These are phyloP conservation scores for Gyrodon lividus DNA, from an alignment of 768 basidiomycete species.

Conservation along the genomic window DNA sequence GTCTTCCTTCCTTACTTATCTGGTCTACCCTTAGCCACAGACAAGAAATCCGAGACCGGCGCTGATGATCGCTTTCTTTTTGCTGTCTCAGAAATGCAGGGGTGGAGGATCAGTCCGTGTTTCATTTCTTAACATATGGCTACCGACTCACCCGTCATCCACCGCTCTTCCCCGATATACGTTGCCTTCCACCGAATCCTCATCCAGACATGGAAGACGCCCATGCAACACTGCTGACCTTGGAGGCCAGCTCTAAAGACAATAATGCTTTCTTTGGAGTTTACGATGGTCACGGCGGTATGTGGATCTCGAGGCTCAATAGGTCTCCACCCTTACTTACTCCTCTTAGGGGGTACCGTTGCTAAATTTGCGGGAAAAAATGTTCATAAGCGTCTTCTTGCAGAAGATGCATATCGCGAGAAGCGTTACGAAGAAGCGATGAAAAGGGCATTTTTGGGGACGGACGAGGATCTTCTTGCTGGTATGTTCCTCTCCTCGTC, in stretches of 20 bases:
- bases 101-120: constrained; percentile 94
- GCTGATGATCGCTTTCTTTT: constrained; percentile 69
- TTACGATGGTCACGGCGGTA: constrained; percentile 98
- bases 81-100: constrained; percentile 95
- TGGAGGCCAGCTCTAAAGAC: constrained; percentile 50
- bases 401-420: constrained; percentile 70
- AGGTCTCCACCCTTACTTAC: neutral
- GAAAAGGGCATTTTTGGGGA: constrained; percentile 88
- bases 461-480: constrained; percentile 89
- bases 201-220: constrained; percentile 94
- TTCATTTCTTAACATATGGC: neutral
- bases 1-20: constrained; percentile 10
- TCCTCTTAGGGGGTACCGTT: constrained; percentile 66
- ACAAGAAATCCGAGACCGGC: constrained; percentile 76
- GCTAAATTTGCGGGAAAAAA: constrained; percentile 84
- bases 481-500: constrained; percentile 45
- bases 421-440: constrained; percentile 73
- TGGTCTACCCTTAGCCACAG: constrained; percentile 54
- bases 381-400: constrained; percentile 72
- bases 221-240: constrained; percentile 70
- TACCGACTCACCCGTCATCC: constrained; percentile 1
- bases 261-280: constrained; percentile 90
- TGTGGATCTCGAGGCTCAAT: constrained; percentile 16
- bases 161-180: neutral
- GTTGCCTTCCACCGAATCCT: neutral